Percentiles rank a stretch among this genome's conserved stretches.
phyloP scores from a whole-genome alignment of 2,329 filamentous ascomycete genomes.

The Amauroascus niger region DNA sequence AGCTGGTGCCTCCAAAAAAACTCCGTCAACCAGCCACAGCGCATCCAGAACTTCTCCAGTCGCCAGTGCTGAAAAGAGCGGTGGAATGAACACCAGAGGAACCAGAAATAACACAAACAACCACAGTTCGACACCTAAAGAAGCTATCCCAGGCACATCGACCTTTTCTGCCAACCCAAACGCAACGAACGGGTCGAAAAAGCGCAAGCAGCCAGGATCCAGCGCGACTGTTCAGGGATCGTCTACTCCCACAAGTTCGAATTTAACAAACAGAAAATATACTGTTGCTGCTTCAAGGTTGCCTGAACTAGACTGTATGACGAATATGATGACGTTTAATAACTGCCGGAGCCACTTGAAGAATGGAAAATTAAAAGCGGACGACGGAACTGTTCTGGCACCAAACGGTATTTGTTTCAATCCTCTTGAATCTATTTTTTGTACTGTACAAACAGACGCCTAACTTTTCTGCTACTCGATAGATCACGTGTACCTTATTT shows the following conservation, averaged over 20 bases:
- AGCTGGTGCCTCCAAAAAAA: conserved; percentile 25
- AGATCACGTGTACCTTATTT: conserved; percentile 92
- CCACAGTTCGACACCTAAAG: conserved; percentile 29
- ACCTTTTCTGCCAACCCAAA: conserved; percentile 47
- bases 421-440: conserved; percentile 13
- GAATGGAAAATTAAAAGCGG: conserved; percentile 70
- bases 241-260: conserved; percentile 17
- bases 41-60: conserved; percentile 27
- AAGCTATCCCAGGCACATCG: conserved; percentile 48
- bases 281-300: conserved; percentile 26
- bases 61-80: conserved; percentile 31
- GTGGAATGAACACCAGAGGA: conserved; percentile 35
- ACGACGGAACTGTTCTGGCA: conserved; percentile 75
- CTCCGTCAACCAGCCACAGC: conserved; percentile 22
- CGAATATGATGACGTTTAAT: conserved; percentile 85
- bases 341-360: conserved; percentile 58
- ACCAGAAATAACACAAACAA: conserved; percentile 31
- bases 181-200: conserved; percentile 52
- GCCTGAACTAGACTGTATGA: conserved; percentile 41
- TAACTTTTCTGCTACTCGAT: conserved; percentile 12
- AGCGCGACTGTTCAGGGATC: conserved; percentile 29
- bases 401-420: conserved; percentile 65
- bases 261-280: conserved; percentile 23
- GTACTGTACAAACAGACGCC: conserved; percentile 18
- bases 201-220: conserved; percentile 64